Conservation (phyloP, 108 stramenopile genomes). For the Nannochloropsis salina region DNA sequence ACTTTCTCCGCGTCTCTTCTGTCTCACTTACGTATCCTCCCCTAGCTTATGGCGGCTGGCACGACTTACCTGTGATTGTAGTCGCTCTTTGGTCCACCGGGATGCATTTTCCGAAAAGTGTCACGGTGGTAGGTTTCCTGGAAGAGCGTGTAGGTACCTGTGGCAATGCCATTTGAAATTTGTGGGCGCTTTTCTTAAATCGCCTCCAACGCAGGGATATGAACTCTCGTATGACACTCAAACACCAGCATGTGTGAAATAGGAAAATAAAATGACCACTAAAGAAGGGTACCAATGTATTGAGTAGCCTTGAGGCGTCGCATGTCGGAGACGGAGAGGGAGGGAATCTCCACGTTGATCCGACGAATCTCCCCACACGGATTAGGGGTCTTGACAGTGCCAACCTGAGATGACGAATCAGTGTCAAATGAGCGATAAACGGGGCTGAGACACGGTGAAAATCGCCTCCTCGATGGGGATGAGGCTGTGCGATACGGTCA, state of each 20-base stretch:
- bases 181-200: no score
- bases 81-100: background rate
- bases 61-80: background rate
- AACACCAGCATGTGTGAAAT: background rate
- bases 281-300: background rate
- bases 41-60: no score
- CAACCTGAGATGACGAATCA: background rate
- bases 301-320: background rate
- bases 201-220: no score
- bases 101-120: conserved; percentile 11
- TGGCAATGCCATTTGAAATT: no score
- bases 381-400: background rate
- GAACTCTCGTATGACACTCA: no score
- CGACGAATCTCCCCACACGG: background rate
- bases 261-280: background rate
- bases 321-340: background rate
- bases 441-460: no score
- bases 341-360: background rate
- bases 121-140: conserved; percentile 8
- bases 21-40: background rate
- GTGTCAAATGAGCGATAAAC: no score
- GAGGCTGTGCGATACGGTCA: no score
- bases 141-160: conserved; percentile 9
- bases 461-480: no score
- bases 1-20: background rate